Base-by-base conservation (phyloP, 495 filamentous ascomycete genomes). In the Aspergillus baeticus region DNA sequence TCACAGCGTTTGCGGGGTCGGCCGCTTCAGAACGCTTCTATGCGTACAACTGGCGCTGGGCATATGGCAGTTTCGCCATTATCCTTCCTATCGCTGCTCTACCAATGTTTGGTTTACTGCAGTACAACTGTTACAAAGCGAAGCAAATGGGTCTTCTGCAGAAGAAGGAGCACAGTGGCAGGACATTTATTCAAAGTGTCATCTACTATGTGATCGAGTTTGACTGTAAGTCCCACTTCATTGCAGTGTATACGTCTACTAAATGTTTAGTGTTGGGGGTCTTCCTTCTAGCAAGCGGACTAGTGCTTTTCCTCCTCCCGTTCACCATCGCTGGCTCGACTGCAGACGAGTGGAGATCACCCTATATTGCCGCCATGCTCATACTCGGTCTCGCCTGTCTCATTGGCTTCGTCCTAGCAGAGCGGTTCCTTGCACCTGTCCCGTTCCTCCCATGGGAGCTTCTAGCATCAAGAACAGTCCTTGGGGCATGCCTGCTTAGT, bases 301-400 rank as follows among this genome's bases (percentile, higher is more conserved):
- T 88, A 48, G 77, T 79, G 6, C 70, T 87, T 15, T 81, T 89
- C 60, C 77, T 88, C 3, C 72, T 85, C 1, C 81, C 86, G 10
- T 82, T 89, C 67, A 79, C 61, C 54, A 69, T 88, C 15, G 76
- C 75, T 43, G 65, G 68, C 13, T 75, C 74, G 50, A 71, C 76
- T 13, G 54, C 63, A 3, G 65, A 71, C 11, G 73, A 70, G 4
- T 86, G 83, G 76, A 57, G 67, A 6, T 76, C 82, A 1, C 57
- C 74, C 5, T 61, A 76, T 2, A 78, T 86, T 35, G 84, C 83
- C 55, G 62, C 65, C 49, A 77, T 86, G 67, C 62, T 87, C 23
- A 69, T 86, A 31, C 63, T 87, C 26, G 87, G 87, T 15, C 64
- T 78, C 48, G 47, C 71, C 2, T 63, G 83, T 4, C 60, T 87